A percentile compares a stretch with the other conserved stretches of the same genome.
Evolutionary conservation across 805 yeast species (phyloP).

Genomic region (Kazachstania africana): DNA sequence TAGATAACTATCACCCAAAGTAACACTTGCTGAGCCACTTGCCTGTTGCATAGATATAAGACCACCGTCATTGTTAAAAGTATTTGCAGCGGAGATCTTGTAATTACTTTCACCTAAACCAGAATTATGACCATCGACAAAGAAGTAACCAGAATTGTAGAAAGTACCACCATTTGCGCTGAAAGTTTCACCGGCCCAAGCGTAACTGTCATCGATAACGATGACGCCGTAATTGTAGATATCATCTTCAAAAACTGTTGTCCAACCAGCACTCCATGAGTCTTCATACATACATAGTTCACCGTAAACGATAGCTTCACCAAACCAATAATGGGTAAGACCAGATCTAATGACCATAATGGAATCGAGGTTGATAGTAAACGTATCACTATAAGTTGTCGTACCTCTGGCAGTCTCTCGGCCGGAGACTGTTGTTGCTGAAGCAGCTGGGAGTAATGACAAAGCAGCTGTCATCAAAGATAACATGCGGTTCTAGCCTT

Average conservation of each 20-base stretch:
- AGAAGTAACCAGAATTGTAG: not conserved
- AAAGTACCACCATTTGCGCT: not conserved
- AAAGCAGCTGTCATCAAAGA: not conserved
- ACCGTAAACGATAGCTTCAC: not conserved
- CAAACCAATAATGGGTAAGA: not conserved
- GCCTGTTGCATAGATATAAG: not conserved
- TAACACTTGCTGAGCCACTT: not conserved
- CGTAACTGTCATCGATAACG: not conserved
- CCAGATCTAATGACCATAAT: not conserved
- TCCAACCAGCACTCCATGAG: not conserved
- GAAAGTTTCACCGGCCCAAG: not conserved
- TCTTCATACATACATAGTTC: not conserved
- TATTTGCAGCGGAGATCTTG: not conserved
- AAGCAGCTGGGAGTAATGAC: not conserved
- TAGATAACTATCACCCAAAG: not conserved
- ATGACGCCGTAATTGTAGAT: not conserved
- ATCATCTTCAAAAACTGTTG: not conserved
- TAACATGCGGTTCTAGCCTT: not conserved
- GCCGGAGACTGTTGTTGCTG: not conserved
- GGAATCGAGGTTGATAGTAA: not conserved
- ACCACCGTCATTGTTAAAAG: not conserved
- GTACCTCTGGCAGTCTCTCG: not conserved
- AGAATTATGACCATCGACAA: not conserved
- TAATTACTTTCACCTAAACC: not conserved
- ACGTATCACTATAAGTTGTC: not conserved